Evolutionary conservation across 2,329 filamentous ascomycete genomes (phyloP).

Genomic region (Thelonectria olida): DNA sequence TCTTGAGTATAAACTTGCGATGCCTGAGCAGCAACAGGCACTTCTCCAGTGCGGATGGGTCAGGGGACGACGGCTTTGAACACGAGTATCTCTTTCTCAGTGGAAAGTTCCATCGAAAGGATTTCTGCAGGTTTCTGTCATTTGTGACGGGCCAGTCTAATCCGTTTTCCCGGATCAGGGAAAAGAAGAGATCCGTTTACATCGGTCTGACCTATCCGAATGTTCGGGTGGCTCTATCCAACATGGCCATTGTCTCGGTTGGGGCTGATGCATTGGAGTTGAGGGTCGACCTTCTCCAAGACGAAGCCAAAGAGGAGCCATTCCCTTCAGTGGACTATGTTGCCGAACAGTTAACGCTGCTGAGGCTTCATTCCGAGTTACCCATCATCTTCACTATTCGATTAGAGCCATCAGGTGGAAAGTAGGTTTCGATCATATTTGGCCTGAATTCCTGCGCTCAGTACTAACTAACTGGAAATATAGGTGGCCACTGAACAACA

Average conservation of each 20-base stretch:
- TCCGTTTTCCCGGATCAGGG: constrained; percentile 9
- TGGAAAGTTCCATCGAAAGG: constrained; percentile 12
- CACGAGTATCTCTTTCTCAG: constrained; percentile 22
- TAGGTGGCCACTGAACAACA: constrained; percentile 18
- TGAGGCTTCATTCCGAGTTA: constrained; percentile 19
- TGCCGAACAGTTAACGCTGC: constrained; percentile 15
- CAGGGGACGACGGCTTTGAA: neutral
- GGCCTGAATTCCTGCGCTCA: too few relatives aligned
- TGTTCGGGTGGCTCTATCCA: constrained; percentile 22
- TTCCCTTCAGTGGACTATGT: constrained; percentile 20
- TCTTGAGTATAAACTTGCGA: neutral
- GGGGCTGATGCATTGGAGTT: constrained; percentile 25
- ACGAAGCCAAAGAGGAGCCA: neutral
- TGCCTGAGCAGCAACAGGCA: neutral
- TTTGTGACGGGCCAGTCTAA: constrained; percentile 19
- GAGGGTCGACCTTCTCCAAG: constrained; percentile 15
- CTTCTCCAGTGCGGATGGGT: neutral
- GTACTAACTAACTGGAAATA: neutral
- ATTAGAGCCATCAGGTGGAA: constrained; percentile 19
- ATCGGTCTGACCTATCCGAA: constrained; percentile 26
- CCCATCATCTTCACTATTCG: constrained; percentile 25
- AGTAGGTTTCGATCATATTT: too few relatives aligned
- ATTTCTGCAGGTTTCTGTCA: constrained; percentile 21
- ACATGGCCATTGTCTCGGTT: constrained; percentile 27
- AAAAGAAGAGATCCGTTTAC: constrained; percentile 19